Base-by-base conservation (phyloP, 139 green algal species). In the Micromonas commoda region DNA sequence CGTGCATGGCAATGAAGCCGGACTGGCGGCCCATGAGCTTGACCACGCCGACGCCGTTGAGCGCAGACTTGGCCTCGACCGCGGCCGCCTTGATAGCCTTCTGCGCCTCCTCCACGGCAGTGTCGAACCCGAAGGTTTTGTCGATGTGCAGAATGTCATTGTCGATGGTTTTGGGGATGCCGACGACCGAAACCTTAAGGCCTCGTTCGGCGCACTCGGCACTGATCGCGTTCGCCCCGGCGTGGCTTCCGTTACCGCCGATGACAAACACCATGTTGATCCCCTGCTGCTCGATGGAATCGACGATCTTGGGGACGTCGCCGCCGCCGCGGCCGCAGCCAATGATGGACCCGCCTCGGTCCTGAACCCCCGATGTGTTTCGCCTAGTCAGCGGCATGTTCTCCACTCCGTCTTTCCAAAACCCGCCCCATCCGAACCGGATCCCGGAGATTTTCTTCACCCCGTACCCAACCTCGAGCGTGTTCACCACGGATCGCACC, bases 151-250 rank as follows among this genome's bases (percentile, higher is more conserved):
- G 85, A 80, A 99, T 97, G 87, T 99, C 94, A 66, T 99, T 99
- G 82, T 99, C 95, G 31, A 99, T 98, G 32, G 92, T 97, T 86
- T 99, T 99, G 33, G 95, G 95, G 60, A 98, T 88, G 28, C 91
- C 93, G 21, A 76, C 81, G 20, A 88, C 81, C 9, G 71, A 57
- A n/a, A 88, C 77, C 53, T 84, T 84, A 29, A 86, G n/a, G 24
- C 71, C 71, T 21, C 84, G 38, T 26, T 38, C 34, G 21, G 37
- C 38, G 19, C 64, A 54, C 57, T 87, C 82, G 39, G 82, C 23
- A 51, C 68, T 61, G 37, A 87, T 83, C 20, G 77, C 78, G 24
- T 78, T 64, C 2, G 80, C 80, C 16, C 83, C 83, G 20, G 76
- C 45, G 37, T 85, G 80, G 23, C 80, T 84, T 53, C 83, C 83